Conservation (phyloP, 2,329 filamentous ascomycete species). For the Penicillium frequentans region DNA sequence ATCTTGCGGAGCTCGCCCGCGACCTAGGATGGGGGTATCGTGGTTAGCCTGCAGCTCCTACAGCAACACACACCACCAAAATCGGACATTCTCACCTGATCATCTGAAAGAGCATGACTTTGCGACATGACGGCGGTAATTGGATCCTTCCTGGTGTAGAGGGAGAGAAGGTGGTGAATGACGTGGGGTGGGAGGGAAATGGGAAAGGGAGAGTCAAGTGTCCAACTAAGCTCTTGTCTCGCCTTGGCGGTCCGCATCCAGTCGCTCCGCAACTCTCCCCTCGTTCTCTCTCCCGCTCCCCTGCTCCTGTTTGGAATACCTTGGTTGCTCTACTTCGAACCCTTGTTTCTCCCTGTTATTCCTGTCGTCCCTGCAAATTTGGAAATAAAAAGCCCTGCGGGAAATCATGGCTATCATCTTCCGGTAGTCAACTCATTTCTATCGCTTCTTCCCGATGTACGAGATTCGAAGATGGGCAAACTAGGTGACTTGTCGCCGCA, state of each 20-base stretch:
- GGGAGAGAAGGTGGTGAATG: constrained; percentile 13
- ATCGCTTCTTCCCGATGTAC: constrained; percentile 44
- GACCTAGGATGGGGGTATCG: constrained; percentile 60
- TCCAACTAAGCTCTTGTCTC: constrained; percentile 24
- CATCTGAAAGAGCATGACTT: constrained; percentile 92
- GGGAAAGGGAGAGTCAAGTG: constrained; percentile 17
- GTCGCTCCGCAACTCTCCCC: constrained; percentile 8
- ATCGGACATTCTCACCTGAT: constrained; percentile 67
- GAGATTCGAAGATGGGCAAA: constrained; percentile 60
- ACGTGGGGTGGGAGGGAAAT: constrained; percentile 20
- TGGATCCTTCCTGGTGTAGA: background rate
- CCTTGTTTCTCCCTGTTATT: constrained; percentile 3
- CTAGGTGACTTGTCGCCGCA: constrained; percentile 74
- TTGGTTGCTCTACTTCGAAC: background rate
- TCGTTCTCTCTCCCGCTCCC: constrained; percentile 6
- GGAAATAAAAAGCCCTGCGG: background rate
- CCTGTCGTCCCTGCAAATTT: background rate
- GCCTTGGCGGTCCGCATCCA: constrained; percentile 25
- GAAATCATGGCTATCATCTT: constrained; percentile 18
- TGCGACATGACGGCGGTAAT: constrained; percentile 75
- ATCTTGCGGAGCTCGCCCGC: constrained; percentile 99
- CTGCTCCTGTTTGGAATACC: constrained; percentile 4
- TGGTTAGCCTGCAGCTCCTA: constrained; percentile 11
- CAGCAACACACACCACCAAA: background rate
- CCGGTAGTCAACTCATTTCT: constrained; percentile 36